Conservation (phyloP, 2,329 filamentous ascomycete genomes). For the Amauroascus niger region DNA sequence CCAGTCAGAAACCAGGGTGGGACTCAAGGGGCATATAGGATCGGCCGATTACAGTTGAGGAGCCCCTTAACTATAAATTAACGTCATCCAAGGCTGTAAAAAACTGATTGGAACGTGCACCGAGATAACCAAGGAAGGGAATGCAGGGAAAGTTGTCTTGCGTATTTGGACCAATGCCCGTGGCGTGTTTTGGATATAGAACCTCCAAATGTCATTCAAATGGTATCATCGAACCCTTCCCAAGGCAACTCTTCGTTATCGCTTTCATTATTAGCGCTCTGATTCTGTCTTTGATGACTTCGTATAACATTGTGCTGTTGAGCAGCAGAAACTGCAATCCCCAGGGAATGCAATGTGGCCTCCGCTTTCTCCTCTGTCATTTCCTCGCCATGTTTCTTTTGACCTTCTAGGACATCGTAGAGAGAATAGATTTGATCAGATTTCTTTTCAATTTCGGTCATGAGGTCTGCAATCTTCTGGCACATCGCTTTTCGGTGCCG, state of each 20-base stretch:
- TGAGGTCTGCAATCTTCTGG: constrained; percentile 51
- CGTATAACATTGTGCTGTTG: constrained; percentile 1
- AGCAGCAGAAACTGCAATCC: constrained; percentile 24
- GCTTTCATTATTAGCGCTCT: constrained; percentile 17
- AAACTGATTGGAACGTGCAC: background rate
- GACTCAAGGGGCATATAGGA: background rate
- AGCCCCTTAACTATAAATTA: background rate
- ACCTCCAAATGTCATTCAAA: constrained; percentile 4
- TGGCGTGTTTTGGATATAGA: background rate
- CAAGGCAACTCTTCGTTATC: constrained; percentile 34
- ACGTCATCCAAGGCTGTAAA: background rate
- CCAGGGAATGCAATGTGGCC: constrained; percentile 48
- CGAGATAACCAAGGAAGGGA: background rate
- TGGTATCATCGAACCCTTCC: constrained; percentile 37
- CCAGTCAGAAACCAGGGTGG: constrained; percentile 10
- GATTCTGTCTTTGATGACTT: constrained; percentile 13
- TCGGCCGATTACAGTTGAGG: background rate
- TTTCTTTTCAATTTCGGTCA: constrained; percentile 59
- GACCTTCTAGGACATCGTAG: constrained; percentile 74
- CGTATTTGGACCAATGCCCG: background rate
- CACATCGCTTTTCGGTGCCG: constrained; percentile 54
- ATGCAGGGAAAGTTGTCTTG: background rate
- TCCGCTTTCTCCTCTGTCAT: constrained; percentile 56
- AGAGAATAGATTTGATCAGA: constrained; percentile 71
- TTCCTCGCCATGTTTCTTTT: constrained; percentile 55